Evolutionary conservation across 169 alveolate genomes (phyloP), one percentile per base, ranked within the genome.

Genomic region (Babesia divergens): DNA sequence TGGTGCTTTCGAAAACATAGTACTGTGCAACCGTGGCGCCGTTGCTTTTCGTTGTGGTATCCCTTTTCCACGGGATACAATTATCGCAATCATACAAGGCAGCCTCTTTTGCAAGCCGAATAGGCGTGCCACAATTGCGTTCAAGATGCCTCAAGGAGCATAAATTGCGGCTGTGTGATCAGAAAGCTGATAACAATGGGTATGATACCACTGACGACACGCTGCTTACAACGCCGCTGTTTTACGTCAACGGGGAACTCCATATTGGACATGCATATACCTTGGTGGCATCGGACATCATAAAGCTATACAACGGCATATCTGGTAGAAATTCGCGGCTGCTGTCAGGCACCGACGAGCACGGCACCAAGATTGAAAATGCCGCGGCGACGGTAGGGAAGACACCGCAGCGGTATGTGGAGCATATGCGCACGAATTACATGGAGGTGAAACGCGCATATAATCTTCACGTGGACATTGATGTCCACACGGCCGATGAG

Each of bases 301-400:
- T 90, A 13, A 69, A 65, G 20, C 42, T 89, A 34, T 86, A 56
- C 55, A 47, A 46, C 26, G 37, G 54, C 22, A 59, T 83, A 35
- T 40, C 44, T 9, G 88, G 83, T 22, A 16, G 13, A 37, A 65
- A 56, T 9, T 31, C 67, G 24, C 18, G 59, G 42, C 62, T 84
- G 31, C 75, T 87, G 32, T 82, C 89, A 11, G 97, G 97, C 9
- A 93, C 95, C 54, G 97, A 93, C 68, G 97, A 93, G 52, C 97
- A 93, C 52, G 97, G 97, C 28, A 49, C 86, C 32, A 93, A 93
- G 50, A 90, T 93, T 13, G 84, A 91, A 60, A 40, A 60, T 40
- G 83, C 80, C 47, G 90, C 96, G 8, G 20, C 53, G 13, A 42
- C 70, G 20, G 50, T 67, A 22, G 74, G 88, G 5, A 68, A 59